phyloP scores from a whole-genome alignment of 257 asterid species.

The Solanum clarkiae region DNA sequence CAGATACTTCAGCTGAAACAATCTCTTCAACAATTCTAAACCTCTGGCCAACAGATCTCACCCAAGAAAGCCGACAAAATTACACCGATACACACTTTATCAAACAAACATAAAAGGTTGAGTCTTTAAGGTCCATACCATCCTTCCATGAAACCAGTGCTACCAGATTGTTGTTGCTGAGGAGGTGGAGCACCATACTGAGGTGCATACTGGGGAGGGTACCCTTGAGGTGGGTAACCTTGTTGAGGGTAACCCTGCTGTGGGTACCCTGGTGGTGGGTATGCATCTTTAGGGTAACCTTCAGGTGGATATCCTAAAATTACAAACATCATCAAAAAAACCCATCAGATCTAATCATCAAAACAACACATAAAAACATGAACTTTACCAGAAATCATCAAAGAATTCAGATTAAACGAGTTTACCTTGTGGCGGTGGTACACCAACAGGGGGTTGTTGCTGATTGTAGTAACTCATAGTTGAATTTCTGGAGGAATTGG shows the following conservation, averaged over 20 bases:
- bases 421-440: slow-evolving; percentile 66
- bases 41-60: neutral
- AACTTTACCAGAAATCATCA: neutral
- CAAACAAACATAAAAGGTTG: neutral
- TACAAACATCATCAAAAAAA: neutral
- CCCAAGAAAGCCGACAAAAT: neutral
- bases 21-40: neutral
- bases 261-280: slow-evolving; percentile 62
- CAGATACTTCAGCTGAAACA: neutral
- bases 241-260: slow-evolving; percentile 43
- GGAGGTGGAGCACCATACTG: slow-evolving; percentile 37
- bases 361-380: neutral
- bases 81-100: neutral
- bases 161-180: slow-evolving; percentile 29
- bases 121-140: slow-evolving; percentile 16
- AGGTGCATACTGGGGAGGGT: slow-evolving; percentile 50
- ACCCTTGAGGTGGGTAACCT: slow-evolving; percentile 21
- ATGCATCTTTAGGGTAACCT: slow-evolving; percentile 63
- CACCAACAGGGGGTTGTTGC: slow-evolving; percentile 56
- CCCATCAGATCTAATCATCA: neutral
- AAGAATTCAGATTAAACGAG: neutral
- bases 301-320: slow-evolving; percentile 57
- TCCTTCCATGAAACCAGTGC: slow-evolving; percentile 48
- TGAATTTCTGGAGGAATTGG: neutral
- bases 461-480: slow-evolving; percentile 70